These are phyloP conservation scores for Yamadazyma takamatsuzukensis DNA, from an alignment of 805 yeast species.

Conservation along the genomic window DNA sequence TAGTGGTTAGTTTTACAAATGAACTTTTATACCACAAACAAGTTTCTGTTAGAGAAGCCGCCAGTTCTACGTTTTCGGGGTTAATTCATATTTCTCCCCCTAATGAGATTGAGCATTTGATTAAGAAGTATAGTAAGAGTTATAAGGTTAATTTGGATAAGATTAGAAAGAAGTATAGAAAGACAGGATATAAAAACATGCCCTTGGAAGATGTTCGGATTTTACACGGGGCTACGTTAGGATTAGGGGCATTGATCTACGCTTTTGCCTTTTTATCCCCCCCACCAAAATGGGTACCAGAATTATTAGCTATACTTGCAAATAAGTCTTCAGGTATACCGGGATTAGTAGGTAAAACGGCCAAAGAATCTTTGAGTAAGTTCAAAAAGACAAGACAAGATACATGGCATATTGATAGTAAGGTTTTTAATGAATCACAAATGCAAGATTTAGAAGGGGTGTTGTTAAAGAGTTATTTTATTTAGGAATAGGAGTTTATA, in stretches of 20 bases:
- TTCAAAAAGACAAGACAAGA: conserved; percentile 92
- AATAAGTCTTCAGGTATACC: conserved; percentile 66
- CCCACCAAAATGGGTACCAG: conserved; percentile 87
- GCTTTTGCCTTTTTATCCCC: conserved; percentile 93
- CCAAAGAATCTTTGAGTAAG: conserved; percentile 74
- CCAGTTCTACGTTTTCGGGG: conserved; percentile 73
- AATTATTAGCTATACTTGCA: conserved; percentile 64
- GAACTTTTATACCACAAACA: conserved; percentile 57
- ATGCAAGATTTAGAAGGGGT: conserved; percentile 93
- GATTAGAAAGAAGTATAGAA: conserved; percentile 42
- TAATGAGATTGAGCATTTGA: conserved; percentile 40
- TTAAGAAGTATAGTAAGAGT: conserved; percentile 32
- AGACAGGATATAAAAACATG: conserved; percentile 30
- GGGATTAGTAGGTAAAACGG: conserved; percentile 79
- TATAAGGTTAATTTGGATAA: conserved; percentile 29
- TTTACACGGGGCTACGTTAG: conserved; percentile 84
- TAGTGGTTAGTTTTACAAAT: conserved; percentile 50
- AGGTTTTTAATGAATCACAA: conserved; percentile 70
- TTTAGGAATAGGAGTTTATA: too few relatives aligned
- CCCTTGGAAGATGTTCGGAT: conserved; percentile 40
- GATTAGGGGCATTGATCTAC: conserved; percentile 80
- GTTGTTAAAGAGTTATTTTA: conserved; percentile 86
- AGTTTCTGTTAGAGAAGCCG: conserved; percentile 71
- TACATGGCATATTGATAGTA: conserved; percentile 90
- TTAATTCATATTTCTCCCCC: conserved; percentile 65